Conservation (phyloP, 768 basidiomycete genomes). For the Myochromella boudieri region DNA sequence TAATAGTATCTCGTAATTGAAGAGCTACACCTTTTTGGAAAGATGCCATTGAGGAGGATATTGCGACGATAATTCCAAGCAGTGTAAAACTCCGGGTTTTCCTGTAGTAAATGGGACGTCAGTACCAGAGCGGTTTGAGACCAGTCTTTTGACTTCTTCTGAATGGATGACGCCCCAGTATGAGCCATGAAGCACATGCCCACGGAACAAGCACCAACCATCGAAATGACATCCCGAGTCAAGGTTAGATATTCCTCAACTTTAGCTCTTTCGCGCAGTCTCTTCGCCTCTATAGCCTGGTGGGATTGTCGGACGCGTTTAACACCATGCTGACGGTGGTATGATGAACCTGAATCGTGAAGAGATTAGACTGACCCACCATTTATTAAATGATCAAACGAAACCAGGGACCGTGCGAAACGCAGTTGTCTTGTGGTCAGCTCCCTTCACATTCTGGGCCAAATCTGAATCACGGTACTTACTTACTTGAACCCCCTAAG, state of each 20-base stretch:
- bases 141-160: constrained; percentile 76
- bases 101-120: constrained; percentile 72
- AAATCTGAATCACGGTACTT: too few species aligned
- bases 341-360: constrained; percentile 1
- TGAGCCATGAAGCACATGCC: constrained; percentile 10
- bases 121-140: constrained; percentile 72
- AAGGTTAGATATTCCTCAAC: constrained; percentile 75
- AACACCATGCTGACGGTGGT: constrained; percentile 58
- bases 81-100: constrained; percentile 96
- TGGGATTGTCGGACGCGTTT: constrained; percentile 58
- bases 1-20: not conserved
- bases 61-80: constrained; percentile 92
- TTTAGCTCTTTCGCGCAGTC: constrained; percentile 69
- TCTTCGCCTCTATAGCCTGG: constrained; percentile 66
- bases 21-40: constrained; percentile 56
- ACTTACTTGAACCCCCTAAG: too few species aligned
- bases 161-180: constrained; percentile 6
- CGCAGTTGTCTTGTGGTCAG: too few species aligned
- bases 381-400: constrained; percentile 6
- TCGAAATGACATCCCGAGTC: constrained; percentile 59
- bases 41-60: constrained; percentile 72
- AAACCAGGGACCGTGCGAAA: constrained; percentile 10
- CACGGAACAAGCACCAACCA: constrained; percentile 41
- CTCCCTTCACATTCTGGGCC: too few species aligned
- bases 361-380: constrained; percentile 15